Evolutionary conservation across 768 basidiomycete genomes (phyloP), one percentile per base, ranked within the genome.

Genomic region (Psilocybe cubensis): DNA sequence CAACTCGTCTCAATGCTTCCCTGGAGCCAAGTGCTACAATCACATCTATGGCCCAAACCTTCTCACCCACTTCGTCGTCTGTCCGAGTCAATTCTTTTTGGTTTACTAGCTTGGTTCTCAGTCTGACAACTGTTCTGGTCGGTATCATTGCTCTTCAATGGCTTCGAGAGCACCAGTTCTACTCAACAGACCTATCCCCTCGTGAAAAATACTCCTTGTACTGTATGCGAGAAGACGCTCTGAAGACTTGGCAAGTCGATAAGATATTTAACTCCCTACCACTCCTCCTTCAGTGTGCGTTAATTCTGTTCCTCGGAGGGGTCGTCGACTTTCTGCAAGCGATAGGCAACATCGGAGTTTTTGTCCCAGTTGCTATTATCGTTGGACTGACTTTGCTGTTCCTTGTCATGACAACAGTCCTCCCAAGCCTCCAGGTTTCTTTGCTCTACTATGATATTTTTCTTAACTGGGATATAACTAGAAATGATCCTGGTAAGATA

Each of bases 261-360:
- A 31, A 44, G 11, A 66, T 68, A n/a, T 38, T 70, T 14, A 49
- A 61, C 9, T 28, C 56, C 14, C 58, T 68, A 4, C 67, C 68
- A 4, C 56, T 68, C 5, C 58, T 70, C 8, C 59, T 70, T 8
- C 67, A 70, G 47, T 18, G 47, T 8, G 56, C 68, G 6, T 43
- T 70, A 12, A 54, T 68, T 3, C 55, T 70, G 6, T 70, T 70
- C 46, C 65, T 68, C 21, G 62, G 54, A 3, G 67, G 67, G 2
- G 24, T 70, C n/a, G 38, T 70, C 33, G 64, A 66, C 21, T 56
- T 68, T 2, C 40, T 69, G 24, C 63, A 63, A 61, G 46, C 60
- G 2, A 35, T 64, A n/a, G 45, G 56, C 44, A 38, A 18, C 6
- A 41, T 56, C 11, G 58, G 67, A 12, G 63, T 64, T 4, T 14